A percentile compares a stretch with the other conserved stretches of the same genome.
These are phyloP conservation scores for Hibiscus mutabilis DNA, from an alignment of 345 rosid genomes.

Conservation along the genomic window DNA sequence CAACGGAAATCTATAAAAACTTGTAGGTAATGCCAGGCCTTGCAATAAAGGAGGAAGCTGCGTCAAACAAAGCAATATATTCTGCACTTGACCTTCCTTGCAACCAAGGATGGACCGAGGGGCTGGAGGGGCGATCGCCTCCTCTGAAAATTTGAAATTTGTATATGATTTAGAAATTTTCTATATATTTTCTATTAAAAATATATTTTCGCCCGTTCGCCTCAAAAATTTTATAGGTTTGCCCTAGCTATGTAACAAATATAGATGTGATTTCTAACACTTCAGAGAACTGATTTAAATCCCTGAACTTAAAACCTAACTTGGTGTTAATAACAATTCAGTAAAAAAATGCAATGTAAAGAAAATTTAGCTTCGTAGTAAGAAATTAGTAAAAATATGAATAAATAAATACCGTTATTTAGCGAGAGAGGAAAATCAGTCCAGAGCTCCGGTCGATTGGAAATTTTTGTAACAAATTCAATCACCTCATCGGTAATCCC, in stretches of 20 bases:
- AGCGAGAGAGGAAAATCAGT: conserved; percentile 53
- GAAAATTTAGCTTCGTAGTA: neutral
- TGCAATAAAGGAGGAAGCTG: neutral
- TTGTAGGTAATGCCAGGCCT: no score
- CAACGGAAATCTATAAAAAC: neutral
- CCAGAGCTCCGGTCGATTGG: conserved; percentile 53
- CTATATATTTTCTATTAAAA: no score
- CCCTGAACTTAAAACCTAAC: neutral
- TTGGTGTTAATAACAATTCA: neutral
- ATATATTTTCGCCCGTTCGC: no score
- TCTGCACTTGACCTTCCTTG: neutral
- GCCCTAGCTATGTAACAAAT: neutral
- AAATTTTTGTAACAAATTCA: conserved; percentile 46
- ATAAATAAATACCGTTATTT: conserved; percentile 33
- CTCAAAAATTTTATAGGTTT: no score
- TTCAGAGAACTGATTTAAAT: neutral
- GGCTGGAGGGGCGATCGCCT: no score
- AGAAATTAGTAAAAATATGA: neutral
- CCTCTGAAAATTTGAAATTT: no score
- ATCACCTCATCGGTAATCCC: conserved; percentile 53
- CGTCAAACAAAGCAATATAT: neutral
- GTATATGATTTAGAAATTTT: no score
- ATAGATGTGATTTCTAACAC: neutral
- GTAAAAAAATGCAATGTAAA: neutral
- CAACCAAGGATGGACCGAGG: no score